These are phyloP conservation scores for Trichoderma orchidacearum DNA, from an alignment of 495 filamentous ascomycete genomes.

Conservation along the genomic window DNA sequence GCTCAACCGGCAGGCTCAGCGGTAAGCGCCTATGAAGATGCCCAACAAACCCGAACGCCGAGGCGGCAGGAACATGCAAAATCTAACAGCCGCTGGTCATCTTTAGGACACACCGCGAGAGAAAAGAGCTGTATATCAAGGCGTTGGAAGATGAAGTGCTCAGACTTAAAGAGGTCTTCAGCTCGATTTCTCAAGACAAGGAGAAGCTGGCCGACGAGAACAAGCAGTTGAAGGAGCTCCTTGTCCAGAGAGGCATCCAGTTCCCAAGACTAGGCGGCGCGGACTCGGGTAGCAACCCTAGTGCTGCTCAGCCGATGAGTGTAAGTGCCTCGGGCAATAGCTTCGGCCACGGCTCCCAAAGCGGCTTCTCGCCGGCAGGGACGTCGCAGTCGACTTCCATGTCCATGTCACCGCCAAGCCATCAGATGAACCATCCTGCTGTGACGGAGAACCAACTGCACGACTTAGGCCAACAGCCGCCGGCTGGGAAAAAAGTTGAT, in stretches of 20 bases:
- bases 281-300: slow-evolving; percentile 28
- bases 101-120: slow-evolving; percentile 76
- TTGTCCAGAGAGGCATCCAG: slow-evolving; percentile 58
- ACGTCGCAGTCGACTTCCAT: slow-evolving; percentile 23
- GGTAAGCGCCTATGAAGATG: slow-evolving; percentile 35
- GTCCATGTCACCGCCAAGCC: slow-evolving; percentile 19
- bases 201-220: slow-evolving; percentile 60
- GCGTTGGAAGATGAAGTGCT: slow-evolving; percentile 82
- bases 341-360: slow-evolving; percentile 23
- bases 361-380: slow-evolving; percentile 27
- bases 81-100: neutral
- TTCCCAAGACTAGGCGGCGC: slow-evolving; percentile 25
- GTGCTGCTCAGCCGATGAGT: slow-evolving; percentile 34
- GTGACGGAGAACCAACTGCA: slow-evolving; percentile 9
- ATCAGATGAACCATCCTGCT: no score
- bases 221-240: slow-evolving; percentile 56
- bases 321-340: slow-evolving; percentile 46
- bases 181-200: slow-evolving; percentile 49
- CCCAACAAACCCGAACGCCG: no score
- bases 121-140: slow-evolving; percentile 92
- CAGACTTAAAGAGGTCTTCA: slow-evolving; percentile 51
- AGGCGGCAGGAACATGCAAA: neutral
- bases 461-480: slow-evolving; percentile 11
- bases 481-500: slow-evolving; percentile 36
- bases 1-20: slow-evolving; percentile 88